These are phyloP conservation scores for Rhizophagus prolifer DNA, from an alignment of 192 early-diverging fungal genomes.

Conservation along the genomic window DNA sequence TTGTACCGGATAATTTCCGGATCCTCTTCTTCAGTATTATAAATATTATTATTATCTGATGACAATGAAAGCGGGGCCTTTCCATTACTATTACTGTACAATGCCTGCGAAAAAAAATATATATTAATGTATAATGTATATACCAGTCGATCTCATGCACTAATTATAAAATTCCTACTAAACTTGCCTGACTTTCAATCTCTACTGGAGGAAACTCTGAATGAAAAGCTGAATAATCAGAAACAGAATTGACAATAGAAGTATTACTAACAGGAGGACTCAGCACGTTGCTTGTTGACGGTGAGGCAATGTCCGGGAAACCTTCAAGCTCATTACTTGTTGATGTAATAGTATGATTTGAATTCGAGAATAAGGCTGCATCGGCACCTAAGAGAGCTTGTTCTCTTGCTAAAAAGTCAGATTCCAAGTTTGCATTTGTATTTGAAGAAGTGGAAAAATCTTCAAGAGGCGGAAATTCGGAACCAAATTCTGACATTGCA, in stretches of 20 bases:
- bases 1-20: slow-evolving; percentile 8
- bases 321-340: slow-evolving; percentile 22
- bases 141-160: too few species aligned
- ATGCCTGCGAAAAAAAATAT: background rate
- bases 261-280: slow-evolving; percentile 29
- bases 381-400: slow-evolving; percentile 69
- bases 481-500: background rate
- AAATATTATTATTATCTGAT: background rate
- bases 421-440: slow-evolving; percentile 35
- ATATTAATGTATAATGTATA: too few species aligned
- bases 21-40: background rate
- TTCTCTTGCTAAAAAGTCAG: slow-evolving; percentile 76
- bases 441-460: slow-evolving; percentile 33
- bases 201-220: slow-evolving; percentile 25
- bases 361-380: slow-evolving; percentile 58
- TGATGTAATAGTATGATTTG: slow-evolving; percentile 29
- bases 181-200: background rate
- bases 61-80: background rate
- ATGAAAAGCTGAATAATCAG: slow-evolving; percentile 21
- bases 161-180: background rate
- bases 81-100: background rate
- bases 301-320: slow-evolving; percentile 23
- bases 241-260: slow-evolving; percentile 13
- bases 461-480: slow-evolving; percentile 23
- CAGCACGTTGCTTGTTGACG: slow-evolving; percentile 22